Evolutionary conservation across 2,329 filamentous ascomycete genomes (phyloP).

Genomic region (Phialemoniopsis sp.): DNA sequence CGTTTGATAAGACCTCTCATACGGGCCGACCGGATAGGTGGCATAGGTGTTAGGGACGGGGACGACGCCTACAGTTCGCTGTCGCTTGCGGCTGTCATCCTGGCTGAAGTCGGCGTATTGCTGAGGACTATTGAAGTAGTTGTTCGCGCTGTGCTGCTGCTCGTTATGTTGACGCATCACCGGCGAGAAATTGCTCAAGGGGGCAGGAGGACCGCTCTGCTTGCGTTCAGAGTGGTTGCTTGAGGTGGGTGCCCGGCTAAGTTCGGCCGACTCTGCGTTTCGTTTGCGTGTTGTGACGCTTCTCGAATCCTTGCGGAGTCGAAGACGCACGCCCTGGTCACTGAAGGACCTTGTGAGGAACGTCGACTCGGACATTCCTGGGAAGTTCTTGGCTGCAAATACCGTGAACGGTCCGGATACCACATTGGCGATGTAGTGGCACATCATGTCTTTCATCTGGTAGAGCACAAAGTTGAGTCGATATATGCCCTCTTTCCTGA

Average conservation of each 20-base stretch:
- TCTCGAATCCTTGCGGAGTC: constrained; percentile 78
- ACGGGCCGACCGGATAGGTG: too few relatives aligned
- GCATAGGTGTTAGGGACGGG: too few relatives aligned
- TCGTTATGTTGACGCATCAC: too few relatives aligned
- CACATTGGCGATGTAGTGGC: constrained; percentile 30
- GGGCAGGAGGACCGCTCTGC: not conserved
- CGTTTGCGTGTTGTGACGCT: constrained; percentile 46
- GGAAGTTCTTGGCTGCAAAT: constrained; percentile 64
- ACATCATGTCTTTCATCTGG: constrained; percentile 51
- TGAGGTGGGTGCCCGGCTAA: constrained; percentile 4
- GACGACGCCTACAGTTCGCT: too few relatives aligned
- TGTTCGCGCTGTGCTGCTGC: too few relatives aligned
- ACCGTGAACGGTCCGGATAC: constrained; percentile 67
- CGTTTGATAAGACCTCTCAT: too few relatives aligned
- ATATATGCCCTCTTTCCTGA: constrained; percentile 69
- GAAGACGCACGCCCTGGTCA: constrained; percentile 80
- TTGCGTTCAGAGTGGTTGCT: constrained; percentile 8
- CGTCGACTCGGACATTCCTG: constrained; percentile 78
- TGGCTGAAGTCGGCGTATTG: too few relatives aligned
- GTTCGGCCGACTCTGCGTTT: constrained; percentile 23
- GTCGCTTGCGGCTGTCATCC: too few relatives aligned
- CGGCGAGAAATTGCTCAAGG: too few relatives aligned
- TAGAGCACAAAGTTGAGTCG: constrained; percentile 75
- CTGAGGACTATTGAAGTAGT: too few relatives aligned
- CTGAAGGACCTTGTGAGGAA: constrained; percentile 77